Evolutionary conservation across 495 filamentous ascomycete genomes (phyloP), one percentile per base, ranked within the genome.

Genomic region (Chaetomium tenue): DNA sequence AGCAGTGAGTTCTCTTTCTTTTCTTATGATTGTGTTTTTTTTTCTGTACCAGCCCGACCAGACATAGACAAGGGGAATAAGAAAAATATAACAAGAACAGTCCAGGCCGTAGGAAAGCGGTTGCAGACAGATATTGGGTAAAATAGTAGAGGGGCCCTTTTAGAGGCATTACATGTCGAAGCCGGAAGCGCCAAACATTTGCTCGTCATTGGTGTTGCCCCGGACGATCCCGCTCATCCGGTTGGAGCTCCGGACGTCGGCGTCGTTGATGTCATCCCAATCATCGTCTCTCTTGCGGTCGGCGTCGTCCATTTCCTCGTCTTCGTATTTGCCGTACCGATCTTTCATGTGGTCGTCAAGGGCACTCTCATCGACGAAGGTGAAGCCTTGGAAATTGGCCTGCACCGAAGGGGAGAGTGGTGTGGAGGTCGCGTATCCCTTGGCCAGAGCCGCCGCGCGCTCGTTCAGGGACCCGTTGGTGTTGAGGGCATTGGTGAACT

Each of bases 311-410:
- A 83, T 81, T 5, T 86, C 83, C 58, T 82, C 77, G 54, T 82
- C 79, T 74, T 93, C 90, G 37, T 92, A 90, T 42, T 89, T 90
- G 53, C 78, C 64, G 40, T 87, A 87, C 48, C 86, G 75, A 57
- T 78, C 82, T 65, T 81, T 82, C 78, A 95, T 91, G 64, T 97
- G 90, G 50, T 96, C 91, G 51, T 98, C 92, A 61, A 98, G 91
- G 23, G 91, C 89, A 71, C 91, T 97, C 76, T 98, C 95, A 70
- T 98, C 95, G 6, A 98, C 95, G 72, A 95, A 98, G 0, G 94
- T 98, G 75, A 98, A 98, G 28, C 94, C 94, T 67, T 93, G 90
- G 82, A 98, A 98, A 71, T 97, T 97, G 60, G 93, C 94, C 74
- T 98, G 94, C 80, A 97, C 92, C 15, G 91, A 91, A 3, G 95